Evolutionary conservation across 495 filamentous ascomycete genomes (phyloP), one percentile per base, ranked within the genome.

Genomic region (Penicillium diatomitis): DNA sequence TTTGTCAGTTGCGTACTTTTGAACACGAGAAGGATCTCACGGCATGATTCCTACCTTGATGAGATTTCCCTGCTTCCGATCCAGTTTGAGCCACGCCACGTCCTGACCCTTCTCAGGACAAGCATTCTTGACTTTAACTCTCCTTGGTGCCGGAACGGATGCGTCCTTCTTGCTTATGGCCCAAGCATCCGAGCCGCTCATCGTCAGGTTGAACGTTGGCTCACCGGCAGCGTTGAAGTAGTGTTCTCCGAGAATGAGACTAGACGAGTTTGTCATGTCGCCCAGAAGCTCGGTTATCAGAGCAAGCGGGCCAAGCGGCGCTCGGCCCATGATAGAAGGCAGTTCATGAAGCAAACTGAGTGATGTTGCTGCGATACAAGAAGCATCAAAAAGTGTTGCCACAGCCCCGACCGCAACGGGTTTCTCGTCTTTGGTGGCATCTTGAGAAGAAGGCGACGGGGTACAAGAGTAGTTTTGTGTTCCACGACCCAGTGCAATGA

Each of bases 381-480:
- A 83, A 50, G 72, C 72, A 46, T 86, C 81, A 64, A 82, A 84
- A 34, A 88, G 77, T 3, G 78, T 80, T 8, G 87, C 87, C 11
- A 81, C 66, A 29, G 85, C 85, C 28, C 86, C 86, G 35, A 65
- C 60, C 29, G 77, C 62, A 2, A 53, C 49, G 4, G 77, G 65
- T 9, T 52, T 38, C 11, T 58, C 48, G 4, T 59, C 53, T 27
- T 61, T 55, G 27, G 42, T 38, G 12, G 36, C 33, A 11, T 53
- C 7, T 7, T 38, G 37, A 32, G 51, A 49, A 29, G 6, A 6
- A 41, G 65, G 56, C n/a, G 54, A 47, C 9, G 55, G 46, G 6
- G 56, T 48, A 61, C 86, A 90, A 29, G 78, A 84, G 70, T 90
- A 90, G 71, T 90, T 90, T 56, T 90, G 86, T 51, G 83, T 81